phyloP scores from a whole-genome alignment of 192 early-diverging fungal species.

The Entrophospora sp. region DNA sequence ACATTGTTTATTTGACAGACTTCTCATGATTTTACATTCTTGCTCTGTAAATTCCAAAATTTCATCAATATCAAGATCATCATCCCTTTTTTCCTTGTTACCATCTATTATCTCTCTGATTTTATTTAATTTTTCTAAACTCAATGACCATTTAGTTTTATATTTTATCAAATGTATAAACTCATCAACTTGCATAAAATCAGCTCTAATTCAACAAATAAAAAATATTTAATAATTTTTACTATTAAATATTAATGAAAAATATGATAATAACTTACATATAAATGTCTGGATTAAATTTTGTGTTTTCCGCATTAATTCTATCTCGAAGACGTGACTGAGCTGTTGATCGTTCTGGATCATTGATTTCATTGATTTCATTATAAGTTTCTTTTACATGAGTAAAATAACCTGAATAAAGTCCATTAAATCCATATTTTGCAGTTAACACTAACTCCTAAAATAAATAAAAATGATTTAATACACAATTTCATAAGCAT shows the following conservation, averaged over 20 bases:
- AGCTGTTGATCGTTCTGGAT: conserved; percentile 47
- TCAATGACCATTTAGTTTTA: conserved; percentile 56
- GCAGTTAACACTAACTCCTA: conserved; percentile 27
- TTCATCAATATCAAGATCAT: conserved; percentile 14
- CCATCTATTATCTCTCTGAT: conserved; percentile 5
- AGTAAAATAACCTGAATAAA: conserved; percentile 66
- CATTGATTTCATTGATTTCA: conserved; percentile 55
- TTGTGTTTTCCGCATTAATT: conserved; percentile 62
- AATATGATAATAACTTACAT: conserved; percentile 41
- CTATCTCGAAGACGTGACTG: conserved; percentile 51
- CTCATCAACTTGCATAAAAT: conserved; percentile 82
- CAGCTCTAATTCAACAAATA: conserved; percentile 37
- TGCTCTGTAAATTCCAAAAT: conserved; percentile 52
- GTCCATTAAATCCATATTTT: conserved; percentile 87
- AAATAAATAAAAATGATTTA: background rate
- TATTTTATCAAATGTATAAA: conserved; percentile 68
- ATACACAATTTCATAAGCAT: background rate
- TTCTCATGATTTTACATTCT: conserved; percentile 65
- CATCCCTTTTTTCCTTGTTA: conserved; percentile 21
- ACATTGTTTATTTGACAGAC: conserved; percentile 75
- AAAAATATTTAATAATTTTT: background rate
- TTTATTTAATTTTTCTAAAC: conserved; percentile 51
- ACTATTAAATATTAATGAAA: background rate
- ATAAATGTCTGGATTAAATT: conserved; percentile 92
- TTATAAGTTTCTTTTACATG: conserved; percentile 66